Conservation (phyloP, 495 filamentous ascomycete species). For the Penicillium crystallinum region DNA sequence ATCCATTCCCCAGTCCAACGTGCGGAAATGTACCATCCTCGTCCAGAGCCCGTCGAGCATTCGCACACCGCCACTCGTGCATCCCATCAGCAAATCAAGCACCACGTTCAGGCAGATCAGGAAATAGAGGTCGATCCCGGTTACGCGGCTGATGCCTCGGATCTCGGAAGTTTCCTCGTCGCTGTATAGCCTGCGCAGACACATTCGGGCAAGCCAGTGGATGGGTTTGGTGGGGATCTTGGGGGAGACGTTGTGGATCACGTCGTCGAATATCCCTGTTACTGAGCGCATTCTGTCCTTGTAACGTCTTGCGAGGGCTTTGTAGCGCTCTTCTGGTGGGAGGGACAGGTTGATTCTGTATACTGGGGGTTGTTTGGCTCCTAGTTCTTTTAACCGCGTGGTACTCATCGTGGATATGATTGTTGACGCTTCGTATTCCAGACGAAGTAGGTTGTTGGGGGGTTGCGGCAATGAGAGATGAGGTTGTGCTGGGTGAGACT, state of each 20-base stretch:
- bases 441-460: neutral
- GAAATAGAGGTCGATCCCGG: slow-evolving; percentile 53
- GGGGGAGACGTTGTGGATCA: slow-evolving; percentile 24
- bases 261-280: slow-evolving; percentile 45
- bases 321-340: slow-evolving; percentile 52
- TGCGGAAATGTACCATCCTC: slow-evolving; percentile 59
- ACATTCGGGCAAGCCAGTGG: slow-evolving; percentile 34
- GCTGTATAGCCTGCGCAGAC: slow-evolving; percentile 46
- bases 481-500: neutral
- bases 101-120: slow-evolving; percentile 58
- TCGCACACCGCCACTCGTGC: slow-evolving; percentile 54
- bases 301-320: slow-evolving; percentile 42
- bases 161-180: slow-evolving; percentile 59
- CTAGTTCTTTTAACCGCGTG: neutral
- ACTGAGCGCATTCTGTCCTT: slow-evolving; percentile 35
- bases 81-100: slow-evolving; percentile 61
- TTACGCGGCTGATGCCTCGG: slow-evolving; percentile 48
- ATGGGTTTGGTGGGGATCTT: slow-evolving; percentile 23
- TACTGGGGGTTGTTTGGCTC: slow-evolving; percentile 23
- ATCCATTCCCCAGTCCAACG: slow-evolving; percentile 66
- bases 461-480: neutral
- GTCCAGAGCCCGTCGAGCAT: slow-evolving; percentile 14
- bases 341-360: slow-evolving; percentile 57
- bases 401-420: neutral
- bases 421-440: neutral